Evolutionary conservation across 345 rosid species (phyloP).

Genomic region (Murraya koenigii): DNA sequence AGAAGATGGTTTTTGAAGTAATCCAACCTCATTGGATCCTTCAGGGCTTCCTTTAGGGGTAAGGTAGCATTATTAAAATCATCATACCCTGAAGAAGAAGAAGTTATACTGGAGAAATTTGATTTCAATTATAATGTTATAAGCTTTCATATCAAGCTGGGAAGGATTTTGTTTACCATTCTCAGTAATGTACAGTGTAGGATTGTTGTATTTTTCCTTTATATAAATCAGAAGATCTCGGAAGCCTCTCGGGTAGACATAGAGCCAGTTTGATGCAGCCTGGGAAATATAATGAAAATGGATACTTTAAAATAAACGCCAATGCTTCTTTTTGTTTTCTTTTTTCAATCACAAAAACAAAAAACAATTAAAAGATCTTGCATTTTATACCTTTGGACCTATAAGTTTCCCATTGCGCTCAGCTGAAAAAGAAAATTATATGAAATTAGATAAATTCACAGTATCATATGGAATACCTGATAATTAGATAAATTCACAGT

Average conservation of each 20-base stretch:
- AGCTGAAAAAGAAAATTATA: constrained; percentile 19
- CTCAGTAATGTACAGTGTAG: constrained; percentile 34
- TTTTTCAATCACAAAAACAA: background rate
- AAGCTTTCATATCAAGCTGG: background rate
- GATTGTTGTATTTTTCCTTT: constrained; percentile 31
- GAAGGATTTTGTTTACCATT: constrained; percentile 24
- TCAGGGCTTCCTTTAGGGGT: constrained; percentile 13
- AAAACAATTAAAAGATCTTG: background rate
- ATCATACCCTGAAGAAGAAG: constrained; percentile 21
- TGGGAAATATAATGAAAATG: constrained; percentile 5
- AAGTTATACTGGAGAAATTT: too few relatives aligned
- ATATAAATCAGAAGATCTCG: constrained; percentile 25
- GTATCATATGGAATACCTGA: too few relatives aligned
- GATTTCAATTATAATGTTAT: too few relatives aligned
- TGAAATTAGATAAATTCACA: background rate
- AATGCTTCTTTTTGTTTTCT: too few relatives aligned
- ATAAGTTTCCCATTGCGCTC: constrained; percentile 29
- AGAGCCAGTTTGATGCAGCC: constrained; percentile 31
- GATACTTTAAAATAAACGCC: too few relatives aligned
- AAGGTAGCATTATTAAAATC: constrained; percentile 32
- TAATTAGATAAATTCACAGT: background rate
- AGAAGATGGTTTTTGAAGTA: constrained; percentile 27
- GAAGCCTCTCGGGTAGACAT: constrained; percentile 32
- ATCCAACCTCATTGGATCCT: constrained; percentile 25
- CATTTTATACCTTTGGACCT: constrained; percentile 30